Evolutionary conservation across 495 filamentous ascomycete species (phyloP).

Genomic region (Penicillium canescens): DNA sequence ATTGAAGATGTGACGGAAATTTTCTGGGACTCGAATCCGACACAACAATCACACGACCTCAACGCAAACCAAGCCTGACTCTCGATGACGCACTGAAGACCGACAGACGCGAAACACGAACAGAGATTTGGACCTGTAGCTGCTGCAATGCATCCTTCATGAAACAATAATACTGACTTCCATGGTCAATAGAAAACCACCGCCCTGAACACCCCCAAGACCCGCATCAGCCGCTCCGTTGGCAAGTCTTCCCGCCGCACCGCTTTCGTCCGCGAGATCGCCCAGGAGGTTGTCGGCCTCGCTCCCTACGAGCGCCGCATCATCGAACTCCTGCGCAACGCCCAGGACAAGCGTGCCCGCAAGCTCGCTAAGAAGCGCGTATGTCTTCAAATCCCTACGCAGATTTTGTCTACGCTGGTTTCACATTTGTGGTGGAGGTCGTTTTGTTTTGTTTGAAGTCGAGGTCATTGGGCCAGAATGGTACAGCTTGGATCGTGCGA

Average conservation of each 20-base stretch:
- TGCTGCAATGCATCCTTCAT: neutral
- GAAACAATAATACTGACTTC: slow-evolving; percentile 34
- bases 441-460: slow-evolving; percentile 4
- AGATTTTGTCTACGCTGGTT: neutral
- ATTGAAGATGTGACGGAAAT: slow-evolving; percentile 1
- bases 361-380: slow-evolving; percentile 99
- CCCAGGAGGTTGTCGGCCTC: slow-evolving; percentile 89
- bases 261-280: slow-evolving; percentile 88
- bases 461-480: neutral
- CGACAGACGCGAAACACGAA: slow-evolving; percentile 3
- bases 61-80: slow-evolving; percentile 1
- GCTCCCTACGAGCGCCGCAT: slow-evolving; percentile 97
- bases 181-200: slow-evolving; percentile 77
- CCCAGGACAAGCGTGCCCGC: slow-evolving; percentile 97
- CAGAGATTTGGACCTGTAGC: slow-evolving; percentile 3
- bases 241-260: slow-evolving; percentile 91
- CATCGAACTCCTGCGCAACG: slow-evolving; percentile 97
- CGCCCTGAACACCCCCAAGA: slow-evolving; percentile 75
- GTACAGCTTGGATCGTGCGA: neutral
- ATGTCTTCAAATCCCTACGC: slow-evolving; percentile 32
- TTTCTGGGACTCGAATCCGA: slow-evolving; percentile 1
- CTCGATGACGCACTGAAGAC: slow-evolving; percentile 1
- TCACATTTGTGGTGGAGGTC: neutral
- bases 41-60: slow-evolving; percentile 13
- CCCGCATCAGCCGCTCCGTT: slow-evolving; percentile 84